phyloP scores from a whole-genome alignment of 176 grass and related monocot species.

The Canna indica region DNA sequence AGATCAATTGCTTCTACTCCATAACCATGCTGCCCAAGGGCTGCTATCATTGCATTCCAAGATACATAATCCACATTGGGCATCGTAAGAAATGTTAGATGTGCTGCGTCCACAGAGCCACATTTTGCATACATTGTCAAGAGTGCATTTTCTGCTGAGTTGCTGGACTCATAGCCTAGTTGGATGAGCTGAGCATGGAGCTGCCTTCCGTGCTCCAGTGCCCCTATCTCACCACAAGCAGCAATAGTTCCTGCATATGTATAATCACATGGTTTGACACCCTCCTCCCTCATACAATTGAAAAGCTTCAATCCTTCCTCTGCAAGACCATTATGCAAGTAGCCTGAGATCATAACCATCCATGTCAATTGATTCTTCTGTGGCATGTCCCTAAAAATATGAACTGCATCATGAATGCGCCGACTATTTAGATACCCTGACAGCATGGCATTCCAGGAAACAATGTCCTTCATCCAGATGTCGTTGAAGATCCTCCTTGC shows the following conservation, averaged over 20 bases:
- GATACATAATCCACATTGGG: slow-evolving; percentile 58
- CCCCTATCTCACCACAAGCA: slow-evolving; percentile 65
- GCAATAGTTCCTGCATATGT: slow-evolving; percentile 58
- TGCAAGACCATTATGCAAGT: slow-evolving; percentile 53
- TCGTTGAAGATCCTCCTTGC: slow-evolving; percentile 49
- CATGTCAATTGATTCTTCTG: slow-evolving; percentile 74
- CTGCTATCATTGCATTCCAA: slow-evolving; percentile 88
- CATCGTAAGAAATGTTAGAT: slow-evolving; percentile 53
- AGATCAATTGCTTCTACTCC: slow-evolving; percentile 56
- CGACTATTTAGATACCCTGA: slow-evolving; percentile 52
- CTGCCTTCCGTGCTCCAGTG: slow-evolving; percentile 49
- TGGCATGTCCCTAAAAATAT: slow-evolving; percentile 61
- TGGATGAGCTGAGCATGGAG: slow-evolving; percentile 49
- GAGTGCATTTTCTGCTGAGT: slow-evolving; percentile 75
- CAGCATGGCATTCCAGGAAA: slow-evolving; percentile 89
- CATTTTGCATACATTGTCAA: slow-evolving; percentile 90
- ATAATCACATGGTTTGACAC: slow-evolving; percentile 54
- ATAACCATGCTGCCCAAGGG: slow-evolving; percentile 74
- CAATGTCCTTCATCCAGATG: slow-evolving; percentile 54
- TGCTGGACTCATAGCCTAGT: slow-evolving; percentile 60
- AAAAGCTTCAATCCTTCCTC: slow-evolving; percentile 67
- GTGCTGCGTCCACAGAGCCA: slow-evolving; percentile 54
- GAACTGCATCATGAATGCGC: slow-evolving; percentile 33
- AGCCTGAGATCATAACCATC: slow-evolving; percentile 86
- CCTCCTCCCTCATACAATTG: slow-evolving; percentile 45